Percentiles rank a stretch among this genome's conserved stretches.
Conservation (phyloP, 2,329 filamentous ascomycete species). For the Purpureocillium takamizusanense region DNA sequence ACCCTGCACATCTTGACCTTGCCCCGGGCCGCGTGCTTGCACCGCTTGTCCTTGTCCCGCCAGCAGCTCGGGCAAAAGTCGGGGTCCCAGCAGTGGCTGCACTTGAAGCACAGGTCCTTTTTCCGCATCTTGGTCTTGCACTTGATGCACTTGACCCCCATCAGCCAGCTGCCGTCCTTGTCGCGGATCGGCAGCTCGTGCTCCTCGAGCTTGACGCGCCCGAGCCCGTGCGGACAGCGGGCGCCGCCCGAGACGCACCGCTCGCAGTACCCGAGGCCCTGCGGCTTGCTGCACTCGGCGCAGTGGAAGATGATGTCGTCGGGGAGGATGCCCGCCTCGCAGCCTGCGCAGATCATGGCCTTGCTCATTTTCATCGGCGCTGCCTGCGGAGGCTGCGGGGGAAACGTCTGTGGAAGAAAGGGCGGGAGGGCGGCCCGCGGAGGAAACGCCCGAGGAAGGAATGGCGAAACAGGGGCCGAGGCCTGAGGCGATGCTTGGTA, state of each 20-base stretch:
- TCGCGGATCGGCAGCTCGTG: not conserved
- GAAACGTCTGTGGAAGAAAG: too few relatives aligned
- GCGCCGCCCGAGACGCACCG: not conserved
- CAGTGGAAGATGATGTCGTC: not conserved
- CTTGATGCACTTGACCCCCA: not conserved
- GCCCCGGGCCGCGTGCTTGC: not conserved
- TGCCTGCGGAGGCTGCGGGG: too few relatives aligned
- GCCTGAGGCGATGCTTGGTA: too few relatives aligned
- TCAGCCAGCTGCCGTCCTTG: not conserved
- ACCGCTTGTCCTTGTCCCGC: not conserved
- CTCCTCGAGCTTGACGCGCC: not conserved
- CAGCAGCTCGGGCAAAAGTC: not conserved
- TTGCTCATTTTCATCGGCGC: not conserved
- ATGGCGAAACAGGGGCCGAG: too few relatives aligned
- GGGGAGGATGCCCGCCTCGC: too few relatives aligned
- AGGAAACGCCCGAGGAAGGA: too few relatives aligned
- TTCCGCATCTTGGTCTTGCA: not conserved
- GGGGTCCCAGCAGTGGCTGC: not conserved
- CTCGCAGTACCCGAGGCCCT: not conserved
- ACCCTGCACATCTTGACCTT: constrained; percentile 2
- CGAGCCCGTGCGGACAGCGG: not conserved
- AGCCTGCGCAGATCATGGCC: not conserved
- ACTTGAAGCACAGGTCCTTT: not conserved
- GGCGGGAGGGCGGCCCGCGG: too few relatives aligned
- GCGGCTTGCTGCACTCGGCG: not conserved